Conservation (phyloP, 192 early-diverging fungal species). For the Paraglomus brasilianum region DNA sequence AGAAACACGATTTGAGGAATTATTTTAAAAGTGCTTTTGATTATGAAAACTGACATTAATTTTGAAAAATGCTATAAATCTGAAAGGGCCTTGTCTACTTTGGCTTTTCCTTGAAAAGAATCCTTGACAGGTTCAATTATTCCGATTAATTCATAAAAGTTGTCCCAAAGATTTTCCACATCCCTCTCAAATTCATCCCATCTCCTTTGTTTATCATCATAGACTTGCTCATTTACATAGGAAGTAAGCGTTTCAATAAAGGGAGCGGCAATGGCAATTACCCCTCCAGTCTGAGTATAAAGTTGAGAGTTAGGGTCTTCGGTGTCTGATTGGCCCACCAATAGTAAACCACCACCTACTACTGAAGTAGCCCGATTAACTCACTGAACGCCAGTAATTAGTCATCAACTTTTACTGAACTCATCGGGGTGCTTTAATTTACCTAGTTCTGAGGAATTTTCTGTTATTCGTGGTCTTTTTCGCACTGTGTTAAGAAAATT, state of each 20-base stretch:
- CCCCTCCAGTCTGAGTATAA: slow-evolving; percentile 1
- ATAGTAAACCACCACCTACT: slow-evolving; percentile 10
- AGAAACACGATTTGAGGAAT: no score
- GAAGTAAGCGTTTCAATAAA: slow-evolving; percentile 15
- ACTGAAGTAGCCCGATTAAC: background rate
- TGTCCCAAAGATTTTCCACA: background rate
- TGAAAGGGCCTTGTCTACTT: slow-evolving; percentile 2
- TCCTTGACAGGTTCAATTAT: background rate
- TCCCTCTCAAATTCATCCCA: slow-evolving; percentile 10
- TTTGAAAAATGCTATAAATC: no score
- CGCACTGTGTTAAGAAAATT: no score
- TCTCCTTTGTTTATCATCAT: background rate
- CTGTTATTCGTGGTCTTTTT: background rate
- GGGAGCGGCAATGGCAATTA: background rate
- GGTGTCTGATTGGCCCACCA: background rate
- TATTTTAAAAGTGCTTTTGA: no score
- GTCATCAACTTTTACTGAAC: background rate
- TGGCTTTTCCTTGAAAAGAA: background rate
- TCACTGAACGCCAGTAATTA: slow-evolving; percentile 1
- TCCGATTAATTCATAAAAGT: slow-evolving; percentile 18
- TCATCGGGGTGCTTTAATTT: slow-evolving; percentile 3
- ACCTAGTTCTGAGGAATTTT: background rate
- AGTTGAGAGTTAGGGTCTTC: background rate
- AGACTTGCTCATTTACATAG: slow-evolving; percentile 2
- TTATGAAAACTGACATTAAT: no score